Percentiles rank a stretch among this genome's conserved stretches.
Evolutionary conservation across 2,329 filamentous ascomycete species (phyloP).

Genomic region (Aspergillus bombycis): DNA sequence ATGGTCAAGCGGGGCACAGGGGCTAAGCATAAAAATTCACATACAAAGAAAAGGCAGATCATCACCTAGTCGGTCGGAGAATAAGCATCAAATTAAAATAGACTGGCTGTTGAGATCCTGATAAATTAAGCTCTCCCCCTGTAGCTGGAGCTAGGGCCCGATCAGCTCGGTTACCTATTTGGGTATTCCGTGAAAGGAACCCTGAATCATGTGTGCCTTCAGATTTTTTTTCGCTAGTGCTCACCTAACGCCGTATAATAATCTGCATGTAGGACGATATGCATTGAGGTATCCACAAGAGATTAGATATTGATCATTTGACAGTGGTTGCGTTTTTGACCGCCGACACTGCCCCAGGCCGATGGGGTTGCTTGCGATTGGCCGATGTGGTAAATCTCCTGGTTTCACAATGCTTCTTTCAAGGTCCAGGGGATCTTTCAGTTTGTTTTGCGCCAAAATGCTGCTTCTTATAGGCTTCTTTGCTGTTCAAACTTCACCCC

Average conservation of each 20-base stretch:
- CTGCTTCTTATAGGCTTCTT: background rate
- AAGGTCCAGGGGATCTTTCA: background rate
- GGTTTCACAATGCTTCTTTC: background rate
- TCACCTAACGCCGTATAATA: background rate
- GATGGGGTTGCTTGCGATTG: background rate
- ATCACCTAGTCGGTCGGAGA: background rate
- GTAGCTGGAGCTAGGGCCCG: background rate
- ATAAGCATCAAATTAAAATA: conserved; percentile 1
- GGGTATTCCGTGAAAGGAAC: conserved; percentile 16
- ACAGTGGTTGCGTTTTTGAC: background rate
- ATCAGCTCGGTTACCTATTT: conserved; percentile 17
- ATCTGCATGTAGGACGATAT: background rate
- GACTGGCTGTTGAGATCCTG: background rate
- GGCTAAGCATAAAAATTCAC: background rate
- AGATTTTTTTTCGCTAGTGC: conserved; percentile 16
- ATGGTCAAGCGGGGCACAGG: background rate
- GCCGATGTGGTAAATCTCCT: background rate
- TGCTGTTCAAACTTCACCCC: background rate
- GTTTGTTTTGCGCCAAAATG: background rate
- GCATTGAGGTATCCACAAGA: background rate
- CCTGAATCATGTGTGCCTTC: conserved; percentile 16
- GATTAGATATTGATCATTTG: background rate
- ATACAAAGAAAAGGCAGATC: background rate
- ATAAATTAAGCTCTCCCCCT: conserved; percentile 7
- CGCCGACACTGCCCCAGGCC: background rate